These are phyloP conservation scores for Fusarium verticillioides DNA, from an alignment of 2,329 filamentous ascomycete species.

Conservation along the genomic window DNA sequence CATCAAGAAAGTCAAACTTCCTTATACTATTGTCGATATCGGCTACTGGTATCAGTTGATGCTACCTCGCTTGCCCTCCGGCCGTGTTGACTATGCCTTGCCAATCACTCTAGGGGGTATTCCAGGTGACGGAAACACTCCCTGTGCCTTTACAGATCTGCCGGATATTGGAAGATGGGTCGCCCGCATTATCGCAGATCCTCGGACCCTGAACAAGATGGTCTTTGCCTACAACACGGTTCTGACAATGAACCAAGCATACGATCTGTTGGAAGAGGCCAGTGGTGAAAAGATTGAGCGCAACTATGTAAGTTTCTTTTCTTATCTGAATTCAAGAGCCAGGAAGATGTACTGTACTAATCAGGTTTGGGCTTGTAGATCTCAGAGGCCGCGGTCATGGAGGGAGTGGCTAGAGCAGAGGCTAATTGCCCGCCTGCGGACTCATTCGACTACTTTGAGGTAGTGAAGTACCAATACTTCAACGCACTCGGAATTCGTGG, in stretches of 20 bases:
- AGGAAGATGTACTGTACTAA: neutral
- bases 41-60: constrained; percentile 68
- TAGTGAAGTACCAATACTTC: neutral
- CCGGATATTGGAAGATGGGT: constrained; percentile 63
- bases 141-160: constrained; percentile 58
- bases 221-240: constrained; percentile 61
- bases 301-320: neutral
- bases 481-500: neutral
- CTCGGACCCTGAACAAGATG: constrained; percentile 62
- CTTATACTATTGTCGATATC: constrained; percentile 59
- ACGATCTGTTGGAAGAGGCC: constrained; percentile 56
- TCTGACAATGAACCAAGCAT: constrained; percentile 58
- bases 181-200: constrained; percentile 61
- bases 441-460: neutral
- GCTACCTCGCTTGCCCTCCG: constrained; percentile 43
- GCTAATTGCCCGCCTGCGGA: constrained; percentile 2
- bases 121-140: constrained; percentile 56
- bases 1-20: neutral
- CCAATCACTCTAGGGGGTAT: constrained; percentile 47
- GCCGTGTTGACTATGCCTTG: constrained; percentile 40
- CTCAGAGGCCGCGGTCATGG: neutral
- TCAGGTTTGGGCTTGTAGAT: neutral
- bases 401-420: neutral
- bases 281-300: constrained; percentile 57
- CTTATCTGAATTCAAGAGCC: neutral